Conservation (phyloP, 768 basidiomycete species). For the Russula sp. region DNA sequence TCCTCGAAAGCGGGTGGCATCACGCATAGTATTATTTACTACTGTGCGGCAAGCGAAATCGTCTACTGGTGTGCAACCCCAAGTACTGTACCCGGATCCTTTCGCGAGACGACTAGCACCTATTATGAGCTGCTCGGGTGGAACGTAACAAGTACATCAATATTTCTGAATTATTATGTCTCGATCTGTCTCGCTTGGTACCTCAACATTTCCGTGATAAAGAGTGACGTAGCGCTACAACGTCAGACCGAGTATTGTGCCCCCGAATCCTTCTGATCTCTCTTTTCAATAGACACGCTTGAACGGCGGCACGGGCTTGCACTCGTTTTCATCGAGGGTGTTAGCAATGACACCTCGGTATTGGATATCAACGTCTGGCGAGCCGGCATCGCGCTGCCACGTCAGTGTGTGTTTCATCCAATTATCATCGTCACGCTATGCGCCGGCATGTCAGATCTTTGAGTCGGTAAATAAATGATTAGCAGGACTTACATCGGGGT, state of each 20-base stretch:
- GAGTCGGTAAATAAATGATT: conserved; percentile 2
- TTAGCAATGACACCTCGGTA: conserved; percentile 83
- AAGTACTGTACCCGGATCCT: not conserved
- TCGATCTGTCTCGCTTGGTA: conserved; percentile 1
- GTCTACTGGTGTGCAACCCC: not conserved
- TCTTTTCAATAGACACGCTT: conserved; percentile 83
- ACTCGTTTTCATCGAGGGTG: conserved; percentile 94
- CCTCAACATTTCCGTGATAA: not conserved
- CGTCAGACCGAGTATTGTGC: not conserved
- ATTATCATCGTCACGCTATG: conserved; percentile 81
- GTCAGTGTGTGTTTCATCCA: conserved; percentile 98
- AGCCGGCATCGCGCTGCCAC: conserved; percentile 76
- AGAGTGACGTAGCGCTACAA: not conserved
- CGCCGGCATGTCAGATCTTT: conserved; percentile 1
- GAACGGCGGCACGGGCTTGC: conserved; percentile 96
- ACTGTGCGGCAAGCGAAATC: not conserved
- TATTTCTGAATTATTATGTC: not conserved
- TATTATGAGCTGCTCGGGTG: not conserved
- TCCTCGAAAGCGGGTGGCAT: too few species aligned
- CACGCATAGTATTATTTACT: not conserved
- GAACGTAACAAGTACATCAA: conserved; percentile 1
- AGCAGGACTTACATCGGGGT: conserved; percentile 65
- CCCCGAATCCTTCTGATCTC: not conserved
- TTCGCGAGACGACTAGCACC: not conserved
- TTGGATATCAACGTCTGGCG: conserved; percentile 81